Evolutionary conservation across 352 stramenopile genomes (phyloP), one percentile per base, ranked within the genome.

Genomic region (Globisporangium spinosum): DNA sequence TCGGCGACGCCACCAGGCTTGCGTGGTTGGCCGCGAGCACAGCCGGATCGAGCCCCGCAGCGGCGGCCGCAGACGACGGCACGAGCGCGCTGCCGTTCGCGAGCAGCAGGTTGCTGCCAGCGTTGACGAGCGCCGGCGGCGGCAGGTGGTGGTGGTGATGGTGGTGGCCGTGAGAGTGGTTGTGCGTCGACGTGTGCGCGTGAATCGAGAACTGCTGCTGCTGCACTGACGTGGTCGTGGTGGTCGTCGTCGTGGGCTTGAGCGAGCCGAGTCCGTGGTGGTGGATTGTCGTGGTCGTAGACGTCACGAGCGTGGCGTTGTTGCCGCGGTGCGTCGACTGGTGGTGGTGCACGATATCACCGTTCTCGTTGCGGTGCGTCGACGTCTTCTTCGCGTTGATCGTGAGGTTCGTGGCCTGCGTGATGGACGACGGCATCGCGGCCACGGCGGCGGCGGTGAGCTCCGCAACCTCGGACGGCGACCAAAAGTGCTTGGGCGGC

Each of bases 271-370:
- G 43, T 0, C 43, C 74, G 47, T 89, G 79, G 74, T 80, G 71
- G 63, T 90, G 83, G 76, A 91, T 91, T 55, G 83, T 91, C 47
- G 83, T 91, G 25, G 83, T 91, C 57, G 83, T 91, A 5, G 83
- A 91, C 58, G 83, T 91, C 62, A 91, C 81, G 34, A 91, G 74
- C 51, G 83, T 90, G 15, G 83, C 81, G 71, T 89, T 91, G 34
- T 77, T 86, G 38, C 77, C 83, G 38, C 81, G 72, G 64, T 91
- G 83, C n/a, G 82, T 91, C 60, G 83, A 83, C 67, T 90, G 83
- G 66, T 90, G 83, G 67, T 86, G 83, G 68, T 91, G 83, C 64
- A 91, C 79, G 66, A 91, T 91, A 66, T 89, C 84, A 25, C 82
- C 82, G 65, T 90, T 90, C 65, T 92, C 84, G 1, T 83, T 78